Conservation (phyloP, 306 rosid species). For the Glycyrrhiza uralensis region DNA sequence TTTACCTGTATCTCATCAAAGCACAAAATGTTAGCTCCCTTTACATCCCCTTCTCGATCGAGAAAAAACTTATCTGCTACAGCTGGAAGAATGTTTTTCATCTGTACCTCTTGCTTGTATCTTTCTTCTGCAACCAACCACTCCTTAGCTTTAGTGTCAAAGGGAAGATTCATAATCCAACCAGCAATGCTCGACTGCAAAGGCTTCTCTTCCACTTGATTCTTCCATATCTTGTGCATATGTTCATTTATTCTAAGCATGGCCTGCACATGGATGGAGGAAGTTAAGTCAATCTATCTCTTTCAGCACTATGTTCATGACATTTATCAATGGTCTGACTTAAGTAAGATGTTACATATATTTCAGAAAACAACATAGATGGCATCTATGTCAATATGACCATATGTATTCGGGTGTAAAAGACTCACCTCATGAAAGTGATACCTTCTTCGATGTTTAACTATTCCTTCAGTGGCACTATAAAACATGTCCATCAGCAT, state of each 20-base stretch:
- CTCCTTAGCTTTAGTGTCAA: conserved; percentile 80
- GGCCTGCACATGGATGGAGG: conserved; percentile 54
- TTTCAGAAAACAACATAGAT: conserved; percentile 9
- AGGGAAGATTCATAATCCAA: conserved; percentile 90
- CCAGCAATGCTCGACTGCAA: conserved; percentile 61
- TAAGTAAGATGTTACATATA: background rate
- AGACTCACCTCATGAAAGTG: conserved; percentile 93
- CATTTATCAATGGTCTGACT: conserved; percentile 1
- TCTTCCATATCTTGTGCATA: conserved; percentile 93
- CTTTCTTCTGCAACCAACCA: conserved; percentile 91
- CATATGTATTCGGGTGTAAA: conserved; percentile 22
- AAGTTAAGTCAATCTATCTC: conserved; percentile 14
- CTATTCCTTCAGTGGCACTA: conserved; percentile 73
- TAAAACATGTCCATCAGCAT: conserved; percentile 99
- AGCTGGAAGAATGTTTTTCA: conserved; percentile 90
- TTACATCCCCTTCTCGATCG: conserved; percentile 51
- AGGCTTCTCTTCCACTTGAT: conserved; percentile 68
- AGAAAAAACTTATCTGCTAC: conserved; percentile 83
- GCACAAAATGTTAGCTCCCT: conserved; percentile 90
- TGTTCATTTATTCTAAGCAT: conserved; percentile 96
- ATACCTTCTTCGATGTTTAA: conserved; percentile 79
- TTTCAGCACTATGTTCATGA: conserved; percentile 20
- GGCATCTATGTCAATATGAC: background rate
- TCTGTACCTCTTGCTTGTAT: conserved; percentile 78
- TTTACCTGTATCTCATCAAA: conserved; percentile 95